Conservation (phyloP, 1,284 basidiomycete genomes). For the Volvariella surrecta region DNA sequence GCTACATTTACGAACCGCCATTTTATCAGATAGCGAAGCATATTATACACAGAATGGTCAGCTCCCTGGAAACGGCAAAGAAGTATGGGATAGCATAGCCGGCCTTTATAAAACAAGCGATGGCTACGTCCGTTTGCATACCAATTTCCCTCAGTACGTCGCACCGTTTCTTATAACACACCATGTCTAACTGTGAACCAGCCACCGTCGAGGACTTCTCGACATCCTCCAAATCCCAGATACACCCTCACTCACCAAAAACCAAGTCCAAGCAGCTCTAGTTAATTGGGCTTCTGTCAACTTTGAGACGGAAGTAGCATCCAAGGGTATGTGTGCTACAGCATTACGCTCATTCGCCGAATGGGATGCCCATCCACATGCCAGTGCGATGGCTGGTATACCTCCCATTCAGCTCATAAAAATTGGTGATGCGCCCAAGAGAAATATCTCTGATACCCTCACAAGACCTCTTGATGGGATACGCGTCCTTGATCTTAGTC, state of each 20-base stretch:
- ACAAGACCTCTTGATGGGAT: conserved; percentile 37
- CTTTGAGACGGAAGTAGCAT: conserved; percentile 42
- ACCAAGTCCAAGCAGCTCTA: conserved; percentile 33
- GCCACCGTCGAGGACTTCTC: conserved; percentile 41
- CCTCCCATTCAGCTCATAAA: conserved; percentile 36
- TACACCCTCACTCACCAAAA: conserved; percentile 19
- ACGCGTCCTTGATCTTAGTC: conserved; percentile 47
- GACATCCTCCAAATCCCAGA: conserved; percentile 32
- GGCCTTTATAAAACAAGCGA: conserved; percentile 49
- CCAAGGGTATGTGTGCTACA: conserved; percentile 42
- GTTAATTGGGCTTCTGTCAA: conserved; percentile 35
- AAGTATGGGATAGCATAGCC: conserved; percentile 40
- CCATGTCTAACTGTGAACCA: conserved; percentile 14
- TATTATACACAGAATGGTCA: conserved; percentile 39
- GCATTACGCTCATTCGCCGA: conserved; percentile 40
- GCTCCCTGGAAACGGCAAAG: conserved; percentile 19
- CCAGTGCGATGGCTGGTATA: conserved; percentile 25
- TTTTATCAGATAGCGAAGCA: conserved; percentile 36
- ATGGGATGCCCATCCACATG: conserved; percentile 46
- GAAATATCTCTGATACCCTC: conserved; percentile 11
- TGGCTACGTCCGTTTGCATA: conserved; percentile 47
- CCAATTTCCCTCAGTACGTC: conserved; percentile 56
- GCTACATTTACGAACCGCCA: neutral
- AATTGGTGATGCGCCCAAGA: conserved; percentile 39
- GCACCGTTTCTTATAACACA: neutral